Percentiles rank a stretch among this genome's conserved stretches.
Evolutionary conservation across 163 green algal genomes (phyloP).

Genomic region (Smithsoniella earleae): DNA sequence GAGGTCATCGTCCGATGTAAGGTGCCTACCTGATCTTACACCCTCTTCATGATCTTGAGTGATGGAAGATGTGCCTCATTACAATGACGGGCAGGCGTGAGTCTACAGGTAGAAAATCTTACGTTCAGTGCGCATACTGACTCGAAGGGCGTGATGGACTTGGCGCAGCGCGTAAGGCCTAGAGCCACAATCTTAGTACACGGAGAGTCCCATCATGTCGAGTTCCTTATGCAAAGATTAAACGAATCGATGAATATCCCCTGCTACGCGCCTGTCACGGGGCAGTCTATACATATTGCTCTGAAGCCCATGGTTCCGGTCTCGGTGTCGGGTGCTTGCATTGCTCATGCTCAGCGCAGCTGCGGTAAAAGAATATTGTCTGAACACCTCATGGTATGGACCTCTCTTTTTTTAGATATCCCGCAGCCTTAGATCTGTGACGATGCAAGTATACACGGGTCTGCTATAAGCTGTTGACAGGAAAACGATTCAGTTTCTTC

Average conservation of each 20-base stretch:
- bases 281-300: conserved; percentile 5
- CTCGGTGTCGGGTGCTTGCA: conserved; percentile 10
- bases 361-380: neutral
- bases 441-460: no score
- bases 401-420: no score
- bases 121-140: conserved; percentile 59
- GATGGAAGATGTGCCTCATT: conserved; percentile 28
- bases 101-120: no score
- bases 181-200: conserved; percentile 42
- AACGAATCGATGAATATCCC: neutral
- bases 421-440: no score
- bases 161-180: conserved; percentile 37
- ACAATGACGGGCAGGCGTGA: no score
- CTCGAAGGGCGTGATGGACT: conserved; percentile 50
- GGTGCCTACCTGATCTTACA: no score
- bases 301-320: neutral
- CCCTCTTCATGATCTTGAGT: neutral
- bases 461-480: no score
- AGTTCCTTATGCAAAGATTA: conserved; percentile 35
- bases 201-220: conserved; percentile 41
- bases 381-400: conserved; percentile 1
- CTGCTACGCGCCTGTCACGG: conserved; percentile 14
- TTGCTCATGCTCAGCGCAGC: neutral
- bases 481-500: no score
- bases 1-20: conserved; percentile 34